Percentiles rank a stretch among this genome's conserved stretches.
phyloP scores from a whole-genome alignment of 805 yeast genomes.

The Ogataea glucozyma region DNA sequence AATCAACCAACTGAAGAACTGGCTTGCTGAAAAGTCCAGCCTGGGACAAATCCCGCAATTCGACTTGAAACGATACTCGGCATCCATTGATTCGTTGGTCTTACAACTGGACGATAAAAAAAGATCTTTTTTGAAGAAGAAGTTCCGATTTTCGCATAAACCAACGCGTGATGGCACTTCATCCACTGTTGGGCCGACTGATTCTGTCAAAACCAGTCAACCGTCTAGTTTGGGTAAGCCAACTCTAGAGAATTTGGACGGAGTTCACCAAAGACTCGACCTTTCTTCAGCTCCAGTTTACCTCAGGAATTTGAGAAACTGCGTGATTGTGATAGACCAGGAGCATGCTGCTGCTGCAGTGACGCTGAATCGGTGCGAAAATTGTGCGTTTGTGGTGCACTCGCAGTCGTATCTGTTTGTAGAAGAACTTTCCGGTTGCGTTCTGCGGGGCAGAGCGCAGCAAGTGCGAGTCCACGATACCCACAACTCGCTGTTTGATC shows the following conservation, averaged over 20 bases:
- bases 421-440: constrained; percentile 15
- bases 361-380: constrained; percentile 20
- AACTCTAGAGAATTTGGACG: constrained; percentile 5
- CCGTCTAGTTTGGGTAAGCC: constrained; percentile 10
- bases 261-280: neutral
- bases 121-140: constrained; percentile 16
- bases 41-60: constrained; percentile 24
- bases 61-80: constrained; percentile 27
- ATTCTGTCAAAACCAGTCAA: too few species aligned
- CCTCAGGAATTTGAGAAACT: constrained; percentile 12
- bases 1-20: constrained; percentile 20
- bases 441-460: constrained; percentile 23
- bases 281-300: constrained; percentile 10
- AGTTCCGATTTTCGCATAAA: constrained; percentile 24
- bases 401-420: constrained; percentile 27
- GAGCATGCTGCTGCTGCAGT: constrained; percentile 19
- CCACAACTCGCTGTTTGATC: constrained; percentile 10
- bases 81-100: constrained; percentile 21
- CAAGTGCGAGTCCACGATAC: constrained; percentile 32
- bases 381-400: constrained; percentile 17
- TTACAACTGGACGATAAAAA: constrained; percentile 24
- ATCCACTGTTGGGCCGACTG: too few species aligned
- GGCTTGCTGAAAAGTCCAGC: constrained; percentile 19
- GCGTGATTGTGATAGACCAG: constrained; percentile 16
- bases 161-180: constrained; percentile 14